Base-by-base conservation (phyloP, 768 basidiomycete genomes). In the Kwoniella pini region DNA sequence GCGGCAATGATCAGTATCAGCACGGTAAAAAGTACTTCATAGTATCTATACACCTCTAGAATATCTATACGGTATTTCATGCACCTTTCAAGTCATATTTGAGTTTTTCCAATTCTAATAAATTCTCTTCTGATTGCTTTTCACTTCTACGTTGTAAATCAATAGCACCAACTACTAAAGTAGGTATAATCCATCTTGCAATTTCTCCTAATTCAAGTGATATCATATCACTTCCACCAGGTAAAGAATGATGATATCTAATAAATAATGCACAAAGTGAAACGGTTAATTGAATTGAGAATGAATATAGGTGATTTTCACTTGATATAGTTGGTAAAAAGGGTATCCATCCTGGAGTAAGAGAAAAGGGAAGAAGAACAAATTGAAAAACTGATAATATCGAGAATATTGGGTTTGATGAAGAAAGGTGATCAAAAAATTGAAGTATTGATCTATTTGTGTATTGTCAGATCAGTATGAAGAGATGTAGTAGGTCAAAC, bases 11-110 rank as follows among this genome's bases (percentile, higher is more conserved):
- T n/a, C n/a, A n/a, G n/a, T n/a, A n/a, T n/a, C n/a, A n/a, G n/a
- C n/a, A n/a, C n/a, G n/a, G n/a, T n/a, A n/a, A n/a, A n/a, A n/a
- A n/a, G n/a, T n/a, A n/a, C n/a, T n/a, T n/a, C n/a, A n/a, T n/a
- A n/a, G n/a, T n/a, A n/a, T n/a, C n/a, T n/a, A n/a, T n/a, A n/a
- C n/a, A n/a, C n/a, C n/a, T n/a, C n/a, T n/a, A n/a, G n/a, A n/a
- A n/a, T n/a, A 13, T 19, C 12, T 39, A 24, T 26, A 22, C 28
- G 45, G 4, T 46, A 15, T 19, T 15, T 39, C 56, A 64, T n/a
- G 53, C 64, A 21, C 71, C 71, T 54, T 72, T 72, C 40, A 59
- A 30, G 39, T 68, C 44, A 46, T 69, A 72, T 55, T 61, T 69
- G 48, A 65, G 31, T 39, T 40, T 50, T 48, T 74, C 69, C 24